Evolutionary conservation across 345 rosid species (phyloP).

Genomic region (Excoecaria agallocha): DNA sequence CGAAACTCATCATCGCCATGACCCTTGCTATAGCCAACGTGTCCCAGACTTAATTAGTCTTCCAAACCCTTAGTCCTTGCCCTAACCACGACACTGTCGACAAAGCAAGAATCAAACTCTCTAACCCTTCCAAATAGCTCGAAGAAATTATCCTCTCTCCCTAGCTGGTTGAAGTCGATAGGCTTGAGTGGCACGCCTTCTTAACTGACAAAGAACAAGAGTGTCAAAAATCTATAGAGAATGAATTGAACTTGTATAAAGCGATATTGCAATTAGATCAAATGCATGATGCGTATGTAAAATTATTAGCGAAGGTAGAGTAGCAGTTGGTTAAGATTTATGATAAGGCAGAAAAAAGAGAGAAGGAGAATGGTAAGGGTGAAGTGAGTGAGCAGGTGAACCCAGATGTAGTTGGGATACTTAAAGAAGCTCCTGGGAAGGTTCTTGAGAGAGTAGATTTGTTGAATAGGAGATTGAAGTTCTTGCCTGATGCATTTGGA

Average conservation of each 20-base stretch:
- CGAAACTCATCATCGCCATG: constrained; percentile 74
- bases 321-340: constrained; percentile 63
- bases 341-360: constrained; percentile 46
- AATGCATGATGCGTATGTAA: constrained; percentile 74
- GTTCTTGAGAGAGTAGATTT: constrained; percentile 69
- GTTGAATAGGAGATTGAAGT: constrained; percentile 48
- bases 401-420: constrained; percentile 60
- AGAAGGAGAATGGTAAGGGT: constrained; percentile 14
- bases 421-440: constrained; percentile 51
- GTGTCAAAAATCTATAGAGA: constrained; percentile 52
- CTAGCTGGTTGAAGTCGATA: constrained; percentile 48
- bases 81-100: constrained; percentile 94
- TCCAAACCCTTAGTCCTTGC: constrained; percentile 75
- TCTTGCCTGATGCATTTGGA: constrained; percentile 86
- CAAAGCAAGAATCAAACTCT: constrained; percentile 53
- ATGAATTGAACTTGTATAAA: constrained; percentile 46
- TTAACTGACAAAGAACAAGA: constrained; percentile 57
- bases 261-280: constrained; percentile 68
- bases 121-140: constrained; percentile 52
- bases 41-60: constrained; percentile 72
- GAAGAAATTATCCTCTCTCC: constrained; percentile 70
- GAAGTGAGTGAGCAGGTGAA: constrained; percentile 32
- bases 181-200: constrained; percentile 49
- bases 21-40: constrained; percentile 67
- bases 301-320: constrained; percentile 78